Evolutionary conservation across 2,329 filamentous ascomycete species (phyloP).

Genomic region (Lasiodiplodia sp.): DNA sequence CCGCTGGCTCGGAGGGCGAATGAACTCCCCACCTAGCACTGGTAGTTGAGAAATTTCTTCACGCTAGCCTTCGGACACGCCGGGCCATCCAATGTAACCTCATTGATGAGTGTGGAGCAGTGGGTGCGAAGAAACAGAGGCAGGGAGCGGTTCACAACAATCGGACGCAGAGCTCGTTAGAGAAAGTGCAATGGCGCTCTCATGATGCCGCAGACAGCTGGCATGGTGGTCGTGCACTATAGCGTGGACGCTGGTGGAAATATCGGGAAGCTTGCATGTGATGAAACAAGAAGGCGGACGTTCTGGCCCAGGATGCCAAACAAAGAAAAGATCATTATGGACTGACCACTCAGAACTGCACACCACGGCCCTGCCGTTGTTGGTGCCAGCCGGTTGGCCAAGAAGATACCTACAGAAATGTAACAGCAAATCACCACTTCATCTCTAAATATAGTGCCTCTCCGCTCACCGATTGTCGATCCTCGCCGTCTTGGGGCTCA

Average conservation of each 20-base stretch:
- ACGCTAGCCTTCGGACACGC: not conserved
- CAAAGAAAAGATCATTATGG: conserved; percentile 14
- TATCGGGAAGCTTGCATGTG: conserved; percentile 23
- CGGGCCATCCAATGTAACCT: not conserved
- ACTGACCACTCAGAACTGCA: conserved; percentile 5
- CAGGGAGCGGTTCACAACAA: not conserved
- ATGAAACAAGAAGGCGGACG: conserved; percentile 22
- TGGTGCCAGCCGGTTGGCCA: conserved; percentile 6
- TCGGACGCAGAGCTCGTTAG: conserved; percentile 7
- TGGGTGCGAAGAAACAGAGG: conserved; percentile 1
- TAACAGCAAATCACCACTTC: conserved; percentile 20
- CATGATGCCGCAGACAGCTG: not conserved
- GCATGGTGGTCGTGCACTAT: not conserved
- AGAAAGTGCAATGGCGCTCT: not conserved
- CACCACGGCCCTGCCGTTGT: conserved; percentile 11
- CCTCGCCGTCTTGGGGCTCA: conserved; percentile 1
- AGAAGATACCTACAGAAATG: conserved; percentile 21
- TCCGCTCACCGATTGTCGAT: conserved; percentile 22
- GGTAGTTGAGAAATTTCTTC: not conserved
- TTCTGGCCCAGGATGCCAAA: conserved; percentile 2
- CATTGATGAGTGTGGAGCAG: not conserved
- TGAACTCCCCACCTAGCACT: not conserved
- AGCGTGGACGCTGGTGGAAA: conserved; percentile 4
- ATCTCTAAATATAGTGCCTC: conserved; percentile 26
- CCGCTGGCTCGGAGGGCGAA: not conserved